These are phyloP conservation scores for Calocybe cyanea DNA, from an alignment of 768 basidiomycete species.

Conservation along the genomic window DNA sequence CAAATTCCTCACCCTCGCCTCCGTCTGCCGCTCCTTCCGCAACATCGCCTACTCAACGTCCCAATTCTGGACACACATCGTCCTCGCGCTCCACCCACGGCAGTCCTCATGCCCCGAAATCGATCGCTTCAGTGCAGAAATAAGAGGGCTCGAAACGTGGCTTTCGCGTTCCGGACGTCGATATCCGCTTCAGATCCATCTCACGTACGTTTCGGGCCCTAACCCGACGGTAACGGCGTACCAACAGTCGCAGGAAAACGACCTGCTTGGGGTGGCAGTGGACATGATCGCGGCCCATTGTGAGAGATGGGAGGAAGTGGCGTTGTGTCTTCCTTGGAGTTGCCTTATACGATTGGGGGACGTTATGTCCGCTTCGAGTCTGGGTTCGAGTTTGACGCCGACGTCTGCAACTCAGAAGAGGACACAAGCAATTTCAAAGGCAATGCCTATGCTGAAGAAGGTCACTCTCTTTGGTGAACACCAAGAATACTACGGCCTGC, in stretches of 20 bases:
- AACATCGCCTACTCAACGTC: background rate
- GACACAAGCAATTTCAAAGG: too few species aligned
- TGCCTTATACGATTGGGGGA: background rate
- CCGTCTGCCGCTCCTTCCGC: background rate
- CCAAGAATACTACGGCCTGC: background rate
- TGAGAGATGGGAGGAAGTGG: background rate
- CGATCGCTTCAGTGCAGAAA: background rate
- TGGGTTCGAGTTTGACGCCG: too few species aligned
- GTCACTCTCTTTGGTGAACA: background rate
- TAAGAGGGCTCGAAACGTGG: background rate
- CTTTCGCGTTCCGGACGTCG: background rate
- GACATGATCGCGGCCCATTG: background rate
- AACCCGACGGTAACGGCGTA: too few species aligned
- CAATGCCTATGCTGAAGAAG: slow-evolving; percentile 3
- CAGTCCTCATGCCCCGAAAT: background rate
- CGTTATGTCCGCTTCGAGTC: background rate
- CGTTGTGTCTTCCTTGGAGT: background rate
- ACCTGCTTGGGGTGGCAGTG: background rate
- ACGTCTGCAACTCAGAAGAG: too few species aligned
- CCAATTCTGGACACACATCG: background rate
- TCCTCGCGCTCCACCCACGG: background rate
- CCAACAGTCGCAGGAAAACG: background rate
- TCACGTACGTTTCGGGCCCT: background rate
- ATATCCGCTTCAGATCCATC: background rate
- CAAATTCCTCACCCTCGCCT: background rate